These are phyloP conservation scores for Wickerhamiella kazuoi DNA, from an alignment of 805 yeast genomes.

Conservation along the genomic window DNA sequence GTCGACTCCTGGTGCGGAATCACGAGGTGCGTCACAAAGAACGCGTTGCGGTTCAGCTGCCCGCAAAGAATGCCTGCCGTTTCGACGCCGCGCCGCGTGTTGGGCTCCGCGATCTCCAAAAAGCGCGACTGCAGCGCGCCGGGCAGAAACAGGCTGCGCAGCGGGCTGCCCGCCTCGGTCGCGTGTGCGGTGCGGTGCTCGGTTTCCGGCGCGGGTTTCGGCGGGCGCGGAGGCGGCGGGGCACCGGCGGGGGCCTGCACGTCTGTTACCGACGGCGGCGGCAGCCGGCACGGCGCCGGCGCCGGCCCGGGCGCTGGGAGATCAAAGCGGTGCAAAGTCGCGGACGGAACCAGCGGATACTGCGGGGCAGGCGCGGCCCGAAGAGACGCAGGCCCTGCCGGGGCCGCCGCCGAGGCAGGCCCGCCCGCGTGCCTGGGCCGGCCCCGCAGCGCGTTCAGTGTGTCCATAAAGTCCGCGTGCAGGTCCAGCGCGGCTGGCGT, in stretches of 20 bases:
- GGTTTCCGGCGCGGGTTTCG: neutral
- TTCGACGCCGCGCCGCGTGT: slow-evolving; percentile 36
- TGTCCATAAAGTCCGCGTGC: neutral
- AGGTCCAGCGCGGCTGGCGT: neutral
- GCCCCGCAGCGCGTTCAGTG: neutral
- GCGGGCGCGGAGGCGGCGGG: neutral
- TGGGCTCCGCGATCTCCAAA: slow-evolving; percentile 29
- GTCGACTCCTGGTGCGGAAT: slow-evolving; percentile 50
- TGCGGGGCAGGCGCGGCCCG: neutral
- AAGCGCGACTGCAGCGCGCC: slow-evolving; percentile 26
- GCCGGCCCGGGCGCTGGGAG: neutral
- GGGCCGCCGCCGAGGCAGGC: neutral
- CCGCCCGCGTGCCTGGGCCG: no score
- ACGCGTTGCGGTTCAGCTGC: slow-evolving; percentile 39
- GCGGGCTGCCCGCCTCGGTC: slow-evolving; percentile 40
- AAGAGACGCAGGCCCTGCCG: neutral
- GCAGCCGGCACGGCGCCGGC: neutral
- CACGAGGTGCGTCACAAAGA: slow-evolving; percentile 41
- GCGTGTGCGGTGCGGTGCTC: slow-evolving; percentile 18
- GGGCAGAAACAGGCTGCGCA: slow-evolving; percentile 38
- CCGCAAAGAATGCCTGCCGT: slow-evolving; percentile 57
- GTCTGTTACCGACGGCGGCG: neutral
- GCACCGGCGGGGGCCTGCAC: slow-evolving; percentile 7
- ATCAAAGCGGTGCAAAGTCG: neutral
- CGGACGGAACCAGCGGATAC: neutral